phyloP scores from a whole-genome alignment of 164 flowering plant species.

The Warburgia ugandensis region DNA sequence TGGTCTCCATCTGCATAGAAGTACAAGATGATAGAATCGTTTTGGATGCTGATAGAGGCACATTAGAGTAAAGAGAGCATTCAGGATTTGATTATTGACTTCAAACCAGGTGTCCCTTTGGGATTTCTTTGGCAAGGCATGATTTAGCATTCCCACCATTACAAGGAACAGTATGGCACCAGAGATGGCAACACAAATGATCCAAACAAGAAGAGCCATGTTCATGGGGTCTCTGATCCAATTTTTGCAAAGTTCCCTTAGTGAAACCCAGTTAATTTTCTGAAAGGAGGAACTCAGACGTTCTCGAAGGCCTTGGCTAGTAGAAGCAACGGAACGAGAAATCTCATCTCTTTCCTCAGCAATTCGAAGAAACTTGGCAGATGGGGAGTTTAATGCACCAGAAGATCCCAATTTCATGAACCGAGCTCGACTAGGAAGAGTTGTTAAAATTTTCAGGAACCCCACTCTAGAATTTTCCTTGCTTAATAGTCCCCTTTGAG shows the following conservation, averaged over 20 bases:
- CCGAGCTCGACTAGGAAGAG: constrained; percentile 12
- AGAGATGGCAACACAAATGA: constrained; percentile 56
- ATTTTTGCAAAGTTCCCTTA: constrained; percentile 40
- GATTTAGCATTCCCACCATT: constrained; percentile 82
- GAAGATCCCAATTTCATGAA: constrained; percentile 28
- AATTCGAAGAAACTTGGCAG: constrained; percentile 46
- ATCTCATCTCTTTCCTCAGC: constrained; percentile 51
- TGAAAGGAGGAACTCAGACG: constrained; percentile 32
- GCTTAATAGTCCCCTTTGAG: constrained; percentile 17
- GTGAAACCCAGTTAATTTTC: constrained; percentile 51
- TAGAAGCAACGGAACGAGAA: constrained; percentile 52
- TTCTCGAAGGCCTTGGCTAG: constrained; percentile 29
- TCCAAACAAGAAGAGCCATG: constrained; percentile 75
- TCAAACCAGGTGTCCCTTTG: constrained; percentile 81
- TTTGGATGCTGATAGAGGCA: constrained; percentile 87
- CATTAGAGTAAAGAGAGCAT: constrained; percentile 91
- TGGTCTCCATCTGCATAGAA: constrained; percentile 65
- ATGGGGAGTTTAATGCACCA: constrained; percentile 30
- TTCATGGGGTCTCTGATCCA: constrained; percentile 82
- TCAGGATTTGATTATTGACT: constrained; percentile 88
- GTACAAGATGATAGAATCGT: constrained; percentile 65
- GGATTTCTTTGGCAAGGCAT: constrained; percentile 48
- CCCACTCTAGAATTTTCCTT: constrained; percentile 12
- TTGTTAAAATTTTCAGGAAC: neutral
- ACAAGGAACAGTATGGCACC: constrained; percentile 83